These are phyloP conservation scores for Coccomyxa subellipsoidea DNA, from an alignment of 163 green algal genomes.

Conservation along the genomic window DNA sequence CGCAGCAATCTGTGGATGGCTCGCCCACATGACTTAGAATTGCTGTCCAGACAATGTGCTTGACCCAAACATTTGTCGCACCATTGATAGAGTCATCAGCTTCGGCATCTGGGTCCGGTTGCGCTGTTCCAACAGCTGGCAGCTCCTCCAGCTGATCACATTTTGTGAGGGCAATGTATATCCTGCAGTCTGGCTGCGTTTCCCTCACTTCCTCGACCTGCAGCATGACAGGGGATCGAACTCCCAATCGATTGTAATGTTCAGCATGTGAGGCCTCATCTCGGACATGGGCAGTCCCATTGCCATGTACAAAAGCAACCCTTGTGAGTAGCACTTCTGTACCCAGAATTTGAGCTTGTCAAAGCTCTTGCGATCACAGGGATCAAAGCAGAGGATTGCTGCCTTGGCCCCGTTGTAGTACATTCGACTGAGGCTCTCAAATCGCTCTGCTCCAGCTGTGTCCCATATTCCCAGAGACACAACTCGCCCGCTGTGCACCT, in stretches of 20 bases:
- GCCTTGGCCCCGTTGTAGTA: conserved; percentile 22
- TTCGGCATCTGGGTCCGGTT: background rate
- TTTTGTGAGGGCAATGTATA: conserved; percentile 32
- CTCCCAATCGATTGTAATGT: background rate
- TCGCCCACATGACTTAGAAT: no score
- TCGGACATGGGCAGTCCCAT: no score
- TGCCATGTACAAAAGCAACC: no score
- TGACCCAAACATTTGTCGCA: no score
- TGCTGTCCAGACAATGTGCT: no score
- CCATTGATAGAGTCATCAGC: background rate
- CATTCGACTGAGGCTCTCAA: conserved; percentile 31
- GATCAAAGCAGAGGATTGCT: conserved; percentile 31
- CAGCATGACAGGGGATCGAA: background rate
- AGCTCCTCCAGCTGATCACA: conserved; percentile 28
- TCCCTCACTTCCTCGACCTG: conserved; percentile 26
- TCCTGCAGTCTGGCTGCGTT: conserved; percentile 19
- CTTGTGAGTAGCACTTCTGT: no score
- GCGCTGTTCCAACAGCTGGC: background rate
- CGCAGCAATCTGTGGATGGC: no score
- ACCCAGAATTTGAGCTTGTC: conserved; percentile 33
- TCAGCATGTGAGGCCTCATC: no score
- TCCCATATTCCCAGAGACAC: conserved; percentile 38
- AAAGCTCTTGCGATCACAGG: conserved; percentile 20
- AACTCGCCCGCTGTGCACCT: conserved; percentile 12
- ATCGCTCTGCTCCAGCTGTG: conserved; percentile 37